Conservation (phyloP, 1,284 basidiomycete genomes). For the Tilletia indica region DNA sequence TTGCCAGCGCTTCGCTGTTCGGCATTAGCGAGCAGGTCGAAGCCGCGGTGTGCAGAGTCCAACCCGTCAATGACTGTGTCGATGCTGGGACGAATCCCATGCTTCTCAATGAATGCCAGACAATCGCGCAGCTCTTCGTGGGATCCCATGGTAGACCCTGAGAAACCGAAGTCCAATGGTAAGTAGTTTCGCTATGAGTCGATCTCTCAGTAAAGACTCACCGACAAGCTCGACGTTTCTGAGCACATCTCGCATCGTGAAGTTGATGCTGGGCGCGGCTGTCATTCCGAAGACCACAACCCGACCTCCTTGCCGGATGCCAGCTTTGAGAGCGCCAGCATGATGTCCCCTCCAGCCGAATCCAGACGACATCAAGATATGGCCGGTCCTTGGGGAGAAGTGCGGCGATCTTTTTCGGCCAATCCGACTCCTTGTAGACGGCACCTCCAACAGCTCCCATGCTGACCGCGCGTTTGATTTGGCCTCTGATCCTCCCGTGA, state of each 20-base stretch:
- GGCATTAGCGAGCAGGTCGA: constrained; percentile 59
- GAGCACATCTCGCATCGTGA: constrained; percentile 79
- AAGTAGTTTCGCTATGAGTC: not conserved
- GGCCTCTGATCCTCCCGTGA: constrained; percentile 71
- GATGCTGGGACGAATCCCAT: constrained; percentile 71
- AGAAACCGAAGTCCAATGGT: not conserved
- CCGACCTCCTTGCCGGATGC: constrained; percentile 68
- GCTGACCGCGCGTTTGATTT: constrained; percentile 67
- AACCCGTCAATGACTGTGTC: constrained; percentile 72
- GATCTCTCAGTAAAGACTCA: constrained; percentile 46
- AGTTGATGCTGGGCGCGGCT: constrained; percentile 62
- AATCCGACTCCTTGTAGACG: constrained; percentile 71
- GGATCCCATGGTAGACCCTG: constrained; percentile 75
- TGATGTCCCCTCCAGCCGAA: constrained; percentile 74
- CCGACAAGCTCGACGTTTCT: constrained; percentile 74
- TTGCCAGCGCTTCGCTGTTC: constrained; percentile 50
- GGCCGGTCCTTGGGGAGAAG: constrained; percentile 61
- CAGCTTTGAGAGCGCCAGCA: constrained; percentile 63
- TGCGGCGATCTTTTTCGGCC: constrained; percentile 65
- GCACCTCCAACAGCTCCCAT: constrained; percentile 77
- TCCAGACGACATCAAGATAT: constrained; percentile 73
- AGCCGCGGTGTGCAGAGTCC: constrained; percentile 69
- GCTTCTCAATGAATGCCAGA: constrained; percentile 68
- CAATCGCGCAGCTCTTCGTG: constrained; percentile 70
- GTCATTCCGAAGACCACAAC: constrained; percentile 70